These are phyloP conservation scores for Penicillium sp. DNA, from an alignment of 2,329 filamentous ascomycete genomes.

Conservation along the genomic window DNA sequence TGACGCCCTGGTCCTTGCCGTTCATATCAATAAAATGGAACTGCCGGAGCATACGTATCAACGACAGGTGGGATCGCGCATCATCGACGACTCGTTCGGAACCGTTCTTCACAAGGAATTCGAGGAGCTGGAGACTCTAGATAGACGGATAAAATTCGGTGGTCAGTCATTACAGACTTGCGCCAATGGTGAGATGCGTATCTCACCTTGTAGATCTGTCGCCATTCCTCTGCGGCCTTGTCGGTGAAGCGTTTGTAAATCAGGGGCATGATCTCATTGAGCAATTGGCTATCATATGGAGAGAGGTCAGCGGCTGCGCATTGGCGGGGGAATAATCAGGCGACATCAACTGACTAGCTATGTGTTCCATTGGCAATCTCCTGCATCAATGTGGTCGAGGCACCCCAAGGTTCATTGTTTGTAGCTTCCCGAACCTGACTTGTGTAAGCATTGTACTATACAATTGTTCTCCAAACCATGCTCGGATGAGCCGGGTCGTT, in stretches of 20 bases:
- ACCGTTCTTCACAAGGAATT: constrained; percentile 96
- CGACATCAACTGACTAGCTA: constrained; percentile 73
- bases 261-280: constrained; percentile 99
- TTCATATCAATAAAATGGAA: constrained; percentile 97
- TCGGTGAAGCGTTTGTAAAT: constrained; percentile 99
- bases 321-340: background rate
- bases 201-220: constrained; percentile 92
- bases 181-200: background rate
- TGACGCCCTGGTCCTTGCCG: constrained; percentile 97
- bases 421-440: constrained; percentile 88
- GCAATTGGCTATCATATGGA: constrained; percentile 67
- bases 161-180: background rate
- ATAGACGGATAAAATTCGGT: background rate
- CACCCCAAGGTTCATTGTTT: constrained; percentile 98
- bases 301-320: constrained; percentile 15
- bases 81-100: constrained; percentile 97
- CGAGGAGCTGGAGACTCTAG: constrained; percentile 80
- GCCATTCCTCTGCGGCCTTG: constrained; percentile 96
- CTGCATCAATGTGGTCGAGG: constrained; percentile 82
- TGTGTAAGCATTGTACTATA: constrained; percentile 21
- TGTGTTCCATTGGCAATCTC: constrained; percentile 98
- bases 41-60: constrained; percentile 96
- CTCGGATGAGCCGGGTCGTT: background rate
- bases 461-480: background rate
- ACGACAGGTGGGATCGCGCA: constrained; percentile 87